A percentile compares a stretch with the other conserved stretches of the same genome.
These are phyloP conservation scores for Leccinum longicurvipes DNA, from an alignment of 768 basidiomycete genomes.

Conservation along the genomic window DNA sequence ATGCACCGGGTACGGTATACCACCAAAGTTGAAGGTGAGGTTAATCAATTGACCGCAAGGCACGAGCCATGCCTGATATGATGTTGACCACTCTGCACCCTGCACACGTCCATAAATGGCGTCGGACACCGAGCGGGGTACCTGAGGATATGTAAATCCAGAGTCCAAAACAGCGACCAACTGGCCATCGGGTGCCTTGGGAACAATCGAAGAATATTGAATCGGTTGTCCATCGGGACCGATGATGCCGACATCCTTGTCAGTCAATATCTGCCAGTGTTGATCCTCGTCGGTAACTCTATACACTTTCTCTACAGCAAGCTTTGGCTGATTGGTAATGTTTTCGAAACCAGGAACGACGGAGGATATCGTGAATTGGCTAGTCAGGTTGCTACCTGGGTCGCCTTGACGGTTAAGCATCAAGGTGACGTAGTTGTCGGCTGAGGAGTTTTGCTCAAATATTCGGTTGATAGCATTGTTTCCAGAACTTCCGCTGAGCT, in stretches of 20 bases:
- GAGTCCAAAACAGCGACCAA: constrained; percentile 74
- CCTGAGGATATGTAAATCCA: constrained; percentile 69
- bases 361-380: constrained; percentile 70
- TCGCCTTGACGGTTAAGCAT: constrained; percentile 60
- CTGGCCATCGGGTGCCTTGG: constrained; percentile 59
- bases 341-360: constrained; percentile 58
- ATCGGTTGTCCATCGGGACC: constrained; percentile 74
- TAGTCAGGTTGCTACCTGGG: constrained; percentile 45
- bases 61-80: constrained; percentile 61
- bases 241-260: constrained; percentile 62
- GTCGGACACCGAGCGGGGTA: constrained; percentile 70
- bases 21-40: constrained; percentile 69
- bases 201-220: constrained; percentile 60
- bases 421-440: constrained; percentile 64
- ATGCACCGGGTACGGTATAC: constrained; percentile 64
- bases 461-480: constrained; percentile 63
- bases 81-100: constrained; percentile 61
- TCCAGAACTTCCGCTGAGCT: constrained; percentile 46
- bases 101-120: constrained; percentile 78
- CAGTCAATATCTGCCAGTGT: constrained; percentile 77
- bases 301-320: constrained; percentile 64
- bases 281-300: constrained; percentile 61
- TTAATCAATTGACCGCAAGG: constrained; percentile 75
- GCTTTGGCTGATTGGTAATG: constrained; percentile 58
- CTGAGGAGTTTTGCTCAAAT: constrained; percentile 55